Base-by-base conservation (phyloP, 2,329 filamentous ascomycete species). In the Trichoderma afroharzianum region DNA sequence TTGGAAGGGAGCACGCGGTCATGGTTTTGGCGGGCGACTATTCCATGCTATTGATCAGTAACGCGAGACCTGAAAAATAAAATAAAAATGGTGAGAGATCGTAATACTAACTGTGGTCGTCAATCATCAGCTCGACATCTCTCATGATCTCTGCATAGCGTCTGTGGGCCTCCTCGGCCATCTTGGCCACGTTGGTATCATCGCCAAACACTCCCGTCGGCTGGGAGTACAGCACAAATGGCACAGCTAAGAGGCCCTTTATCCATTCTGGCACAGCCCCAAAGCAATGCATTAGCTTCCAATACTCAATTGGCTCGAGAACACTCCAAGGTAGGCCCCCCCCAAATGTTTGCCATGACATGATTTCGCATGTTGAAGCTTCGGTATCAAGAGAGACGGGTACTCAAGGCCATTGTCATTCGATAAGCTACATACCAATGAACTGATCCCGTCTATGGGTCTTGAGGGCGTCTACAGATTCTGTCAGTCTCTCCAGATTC, bases 201-300 rank as follows among this genome's bases (percentile, higher is more conserved):
- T 90, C 87, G 74, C 95, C 91, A 77, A 95, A 94, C 55, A 94
- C 89, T 24, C 94, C 94, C 1, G 94, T 97, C 4, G 96, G 96
- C 79, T 98, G 95, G 1, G 95, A 98, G 81, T 97, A 94, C 68
- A 99, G 88, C 50, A 99, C 95, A 79, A 99, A 99, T 0, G 96
- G 96, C 0, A 98, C 95, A 1, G 96, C 96, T 14, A 98, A 86
- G 4, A 98, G 88, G 50, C 92, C 93, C 83, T 99, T 98, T 85
- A 98, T 93, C 95, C 95, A 98, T 91, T 97, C 94, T 90, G 9
- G 18, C 14, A 15, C 6, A 62, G 3, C 30, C 7, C 15, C 9
- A 53, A 68, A 11, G n/a, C 12, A 14, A 9, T 12, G 14, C 1
- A 14, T 69, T 50, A 69, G 66, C 15, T 18, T 26, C 26, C 26